Evolutionary conservation across 208 protist species (phyloP).

Genomic region (Crithidia bombi): DNA sequence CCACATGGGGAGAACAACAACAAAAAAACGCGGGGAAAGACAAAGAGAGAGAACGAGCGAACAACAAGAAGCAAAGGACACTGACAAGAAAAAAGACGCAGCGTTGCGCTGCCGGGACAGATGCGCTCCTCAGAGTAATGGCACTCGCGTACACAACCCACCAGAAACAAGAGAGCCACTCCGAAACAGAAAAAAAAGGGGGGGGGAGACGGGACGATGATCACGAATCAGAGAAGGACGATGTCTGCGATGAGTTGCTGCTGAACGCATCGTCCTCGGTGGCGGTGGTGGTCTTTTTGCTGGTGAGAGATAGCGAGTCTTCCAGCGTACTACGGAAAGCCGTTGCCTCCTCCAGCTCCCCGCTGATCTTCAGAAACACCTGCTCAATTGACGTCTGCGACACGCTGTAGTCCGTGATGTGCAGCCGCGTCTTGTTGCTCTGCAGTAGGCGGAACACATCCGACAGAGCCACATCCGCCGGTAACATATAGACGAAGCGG

Average conservation of each 20-base stretch:
- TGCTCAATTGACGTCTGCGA: constrained; percentile 81
- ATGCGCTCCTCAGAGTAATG: not conserved
- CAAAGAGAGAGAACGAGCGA: constrained; percentile 10
- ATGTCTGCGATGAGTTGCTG: not conserved
- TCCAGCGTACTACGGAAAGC: constrained; percentile 23
- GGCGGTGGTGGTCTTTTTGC: constrained; percentile 68
- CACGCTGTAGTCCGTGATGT: constrained; percentile 73
- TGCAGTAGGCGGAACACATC: constrained; percentile 47
- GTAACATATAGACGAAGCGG: constrained; percentile 50
- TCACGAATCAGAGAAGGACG: not conserved
- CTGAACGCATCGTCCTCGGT: constrained; percentile 10
- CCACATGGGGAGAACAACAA: constrained; percentile 3
- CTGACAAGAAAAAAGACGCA: not conserved
- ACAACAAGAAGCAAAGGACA: not conserved
- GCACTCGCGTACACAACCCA: not conserved
- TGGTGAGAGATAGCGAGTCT: constrained; percentile 21
- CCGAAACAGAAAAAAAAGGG: not conserved
- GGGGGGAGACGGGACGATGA: not conserved
- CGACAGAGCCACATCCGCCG: constrained; percentile 36
- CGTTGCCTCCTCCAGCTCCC: constrained; percentile 29
- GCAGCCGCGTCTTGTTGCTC: constrained; percentile 24
- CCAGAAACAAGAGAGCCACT: not conserved
- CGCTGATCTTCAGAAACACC: constrained; percentile 50
- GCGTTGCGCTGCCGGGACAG: not conserved
- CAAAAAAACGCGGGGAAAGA: constrained; percentile 3